Base-by-base conservation (phyloP, 768 basidiomycete species). In the Pleurotus sapidus region DNA sequence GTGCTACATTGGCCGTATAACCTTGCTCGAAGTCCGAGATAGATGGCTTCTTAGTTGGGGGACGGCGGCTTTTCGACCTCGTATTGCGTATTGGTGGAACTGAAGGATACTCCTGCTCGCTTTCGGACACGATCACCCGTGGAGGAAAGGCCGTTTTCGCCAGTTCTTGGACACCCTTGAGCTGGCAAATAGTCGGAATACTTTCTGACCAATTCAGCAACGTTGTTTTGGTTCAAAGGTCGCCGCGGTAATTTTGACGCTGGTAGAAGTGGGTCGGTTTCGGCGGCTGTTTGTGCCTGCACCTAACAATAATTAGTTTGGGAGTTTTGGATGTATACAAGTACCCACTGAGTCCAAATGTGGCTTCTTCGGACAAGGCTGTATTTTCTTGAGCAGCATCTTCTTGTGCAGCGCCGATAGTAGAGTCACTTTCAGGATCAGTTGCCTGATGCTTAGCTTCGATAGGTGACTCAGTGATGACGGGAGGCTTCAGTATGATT, bases 1-100 rank as follows among this genome's bases (percentile, higher is more conserved):
- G 88, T 1, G 92, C 93, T 57, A 94, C 86, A 65, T 95, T 95
- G n/a, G 88, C 91, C 3, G 94, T 93, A 71, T 95, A 96, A 47
- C 94, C 86, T 56, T 89, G 84, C 72, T 96, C 95, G 55, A 93
- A 93, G 67, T 96, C 95, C 5, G 94, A 95, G 8, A 78, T 77
- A 7, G 88, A 87, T 39, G 83, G 72, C 60, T 84, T 84, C 65
- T 76, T 80, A 12, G 72, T 64, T 43, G 79, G 70, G 46, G 77
- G 62, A 39, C 77, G 80, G 57, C 82, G 77, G 34, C 75, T 76
- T 61, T 78, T 82, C 60, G 66, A 77, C 38, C 84, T 79, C 17
- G 74, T 55, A 14, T 66, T 72, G 15, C 79, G 80, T 56, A 69
- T 69, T 38, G 67, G 72, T 25, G 71, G 55, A 37, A 70, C 68